Evolutionary conservation across 2,329 filamentous ascomycete genomes (phyloP), one percentile per base, ranked within the genome.

Genomic region (Calonectria naviculata): DNA sequence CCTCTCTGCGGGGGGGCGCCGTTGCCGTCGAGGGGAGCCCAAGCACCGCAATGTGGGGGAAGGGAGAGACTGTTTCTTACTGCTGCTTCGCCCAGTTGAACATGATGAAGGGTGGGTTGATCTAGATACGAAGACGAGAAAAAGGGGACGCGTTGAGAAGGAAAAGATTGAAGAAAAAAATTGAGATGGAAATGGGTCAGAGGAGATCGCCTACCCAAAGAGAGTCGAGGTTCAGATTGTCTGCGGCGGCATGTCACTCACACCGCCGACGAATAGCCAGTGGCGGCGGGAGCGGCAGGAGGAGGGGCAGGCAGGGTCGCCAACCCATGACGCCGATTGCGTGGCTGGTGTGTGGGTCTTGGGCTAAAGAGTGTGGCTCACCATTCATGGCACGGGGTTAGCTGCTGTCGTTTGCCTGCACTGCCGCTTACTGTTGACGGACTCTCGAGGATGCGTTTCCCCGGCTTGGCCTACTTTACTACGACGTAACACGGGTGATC

Each of bases 41-140:
- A 47, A 41, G n/a, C 42, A 52, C 15, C 15, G 47, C 41, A 67
- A 31, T 54, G 64, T 42, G 58, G 46, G 70, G 64, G 65, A 21
- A 58, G 28, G 47, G 63, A 56, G 28, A 42, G 28, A 44, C 15
- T 24, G 34, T 38, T 74, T 74, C 94, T 85, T 88, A 97, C 95
- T 93, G 92, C 85, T 96, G 93, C 87, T 97, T 97, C 79, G 95
- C 93, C 95, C 95, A 98, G 88, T 95, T 97, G 88, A 97, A 95
- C 92, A 94, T 97, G 84, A 81, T 89, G 83, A 78, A 19, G 65
- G 36, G 46, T 34, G 31, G 52, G 44, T 15, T 28, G 44, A 34
- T 67, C 52, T 34, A 56, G 26, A 31, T 28, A 42, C 21, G 52
- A 34, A 47, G 12, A 46, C 49, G 63, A 56, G 42, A 38, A 29